Base-by-base conservation (phyloP, 495 filamentous ascomycete species). In the Aspergillus kassunensis region DNA sequence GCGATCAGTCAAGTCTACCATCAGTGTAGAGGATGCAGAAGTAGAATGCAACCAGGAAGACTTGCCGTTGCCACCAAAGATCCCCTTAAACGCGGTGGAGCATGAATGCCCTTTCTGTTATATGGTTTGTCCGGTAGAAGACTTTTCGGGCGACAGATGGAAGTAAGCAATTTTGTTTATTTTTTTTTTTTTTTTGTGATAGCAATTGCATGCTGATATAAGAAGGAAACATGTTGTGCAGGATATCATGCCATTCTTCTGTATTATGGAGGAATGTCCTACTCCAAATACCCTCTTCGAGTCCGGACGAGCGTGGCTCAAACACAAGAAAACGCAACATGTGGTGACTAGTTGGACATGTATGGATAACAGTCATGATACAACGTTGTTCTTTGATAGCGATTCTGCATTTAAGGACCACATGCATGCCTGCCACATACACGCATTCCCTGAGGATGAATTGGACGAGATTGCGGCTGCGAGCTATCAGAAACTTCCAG, bases 161-260 rank as follows among this genome's bases (percentile, higher is more conserved):
- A 52, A 36, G 39, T 52, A 35, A 44, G 49, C 39, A 52, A 30
- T 13, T 5, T 15, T 11, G 31, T 34, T 15, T 30, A 30, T 12
- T 30, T n/a, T n/a, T n/a, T n/a, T n/a, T n/a, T n/a, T n/a, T n/a
- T n/a, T n/a, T n/a, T n/a, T n/a, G n/a, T n/a, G n/a, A n/a, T n/a
- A n/a, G n/a, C n/a, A n/a, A 27, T 27, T 27, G 24, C 24, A 27
- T 4, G 9, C 24, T 27, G 24, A 34, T 3, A 11, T 12, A 5
- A 15, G 10, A 34, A 34, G 31, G 13, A 18, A 16, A 1, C 49
- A 52, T 15, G 37, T 52, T 7, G 24, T 52, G n/a, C 39, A 44
- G 24, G 39, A 52, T 25, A 9, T 52, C 18, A 52, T 44, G 39
- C 49, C 49, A 0, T 52, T 44, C 24, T 10, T 52, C 5, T 52